A percentile compares a stretch with the other conserved stretches of the same genome.
These are phyloP conservation scores for Emydomyces testavorans DNA, from an alignment of 2,329 filamentous ascomycete genomes.

Conservation along the genomic window DNA sequence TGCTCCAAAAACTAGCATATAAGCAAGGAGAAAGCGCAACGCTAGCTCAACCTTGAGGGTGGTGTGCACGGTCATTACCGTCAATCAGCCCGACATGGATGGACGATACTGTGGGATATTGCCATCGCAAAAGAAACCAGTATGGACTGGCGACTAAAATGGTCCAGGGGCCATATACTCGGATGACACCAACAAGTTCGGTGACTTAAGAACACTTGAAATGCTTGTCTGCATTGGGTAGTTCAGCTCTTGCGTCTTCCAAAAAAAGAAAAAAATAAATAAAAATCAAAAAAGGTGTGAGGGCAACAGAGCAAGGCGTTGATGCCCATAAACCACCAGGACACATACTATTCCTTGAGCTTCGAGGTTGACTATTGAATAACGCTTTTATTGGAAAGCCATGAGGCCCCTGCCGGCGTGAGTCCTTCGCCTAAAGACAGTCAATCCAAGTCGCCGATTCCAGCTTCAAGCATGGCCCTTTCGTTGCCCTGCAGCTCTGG, in stretches of 20 bases:
- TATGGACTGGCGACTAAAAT: conserved; percentile 32
- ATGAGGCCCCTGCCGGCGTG: background rate
- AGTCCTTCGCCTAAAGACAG: background rate
- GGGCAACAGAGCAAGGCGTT: conserved; percentile 51
- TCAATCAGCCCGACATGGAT: background rate
- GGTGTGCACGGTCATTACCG: background rate
- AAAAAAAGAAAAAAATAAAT: too few relatives aligned
- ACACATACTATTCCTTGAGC: conserved; percentile 32
- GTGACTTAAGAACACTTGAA: conserved; percentile 44
- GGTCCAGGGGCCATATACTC: conserved; percentile 40
- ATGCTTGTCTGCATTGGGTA: conserved; percentile 41
- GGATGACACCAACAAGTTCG: conserved; percentile 38
- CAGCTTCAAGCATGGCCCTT: background rate
- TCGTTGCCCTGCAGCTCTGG: too few relatives aligned
- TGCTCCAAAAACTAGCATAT: conserved; percentile 63
- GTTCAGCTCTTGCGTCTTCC: conserved; percentile 37
- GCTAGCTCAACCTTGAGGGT: conserved; percentile 48
- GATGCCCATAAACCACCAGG: conserved; percentile 39
- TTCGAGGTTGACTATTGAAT: conserved; percentile 23
- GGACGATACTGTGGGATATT: background rate
- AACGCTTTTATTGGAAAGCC: background rate
- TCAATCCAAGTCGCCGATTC: background rate
- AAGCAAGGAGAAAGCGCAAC: conserved; percentile 53
- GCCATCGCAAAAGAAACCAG: conserved; percentile 28
- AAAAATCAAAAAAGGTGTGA: conserved; percentile 49